Percentiles rank a stretch among this genome's conserved stretches.
These are phyloP conservation scores for Brachypodium distachyon DNA, from an alignment of 202 grass and related monocot genomes.

Conservation along the genomic window DNA sequence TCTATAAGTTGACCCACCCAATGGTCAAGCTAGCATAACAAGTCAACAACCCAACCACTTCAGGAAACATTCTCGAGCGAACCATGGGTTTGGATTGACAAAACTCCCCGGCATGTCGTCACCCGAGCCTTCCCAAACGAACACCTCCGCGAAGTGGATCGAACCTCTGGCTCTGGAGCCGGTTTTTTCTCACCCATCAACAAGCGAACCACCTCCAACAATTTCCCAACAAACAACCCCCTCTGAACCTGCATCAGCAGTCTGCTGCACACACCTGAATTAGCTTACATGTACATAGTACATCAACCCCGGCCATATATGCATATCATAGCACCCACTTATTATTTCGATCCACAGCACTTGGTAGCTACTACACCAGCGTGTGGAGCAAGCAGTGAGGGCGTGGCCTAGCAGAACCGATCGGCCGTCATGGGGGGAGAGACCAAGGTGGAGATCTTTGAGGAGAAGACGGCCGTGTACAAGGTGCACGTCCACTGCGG, in stretches of 20 bases:
- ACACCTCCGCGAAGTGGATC: not conserved
- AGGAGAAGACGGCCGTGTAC: constrained; percentile 43
- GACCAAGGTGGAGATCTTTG: constrained; percentile 45
- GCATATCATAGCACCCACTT: not conserved
- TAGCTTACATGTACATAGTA: not conserved
- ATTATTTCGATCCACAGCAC: not conserved
- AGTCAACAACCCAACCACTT: constrained; percentile 15
- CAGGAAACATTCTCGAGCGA: not conserved
- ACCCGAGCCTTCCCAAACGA: not conserved
- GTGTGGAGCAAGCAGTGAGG: not conserved
- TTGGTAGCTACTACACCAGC: not conserved
- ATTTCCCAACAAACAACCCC: constrained; percentile 37
- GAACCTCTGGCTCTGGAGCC: not conserved
- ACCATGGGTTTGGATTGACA: constrained; percentile 18
- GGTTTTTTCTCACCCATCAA: constrained; percentile 27
- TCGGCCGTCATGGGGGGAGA: constrained; percentile 36
- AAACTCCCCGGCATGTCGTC: not conserved
- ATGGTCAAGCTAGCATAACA: not conserved
- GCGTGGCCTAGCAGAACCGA: not conserved
- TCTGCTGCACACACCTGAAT: not conserved
- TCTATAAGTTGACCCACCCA: not conserved
- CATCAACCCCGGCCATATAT: not conserved
- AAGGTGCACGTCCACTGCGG: constrained; percentile 74
- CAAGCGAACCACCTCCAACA: constrained; percentile 64
- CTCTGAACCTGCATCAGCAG: not conserved